A percentile compares a stretch with the other conserved stretches of the same genome.
Conservation (phyloP, 768 basidiomycete genomes). For the Pilatotrama ljubarskyi region DNA sequence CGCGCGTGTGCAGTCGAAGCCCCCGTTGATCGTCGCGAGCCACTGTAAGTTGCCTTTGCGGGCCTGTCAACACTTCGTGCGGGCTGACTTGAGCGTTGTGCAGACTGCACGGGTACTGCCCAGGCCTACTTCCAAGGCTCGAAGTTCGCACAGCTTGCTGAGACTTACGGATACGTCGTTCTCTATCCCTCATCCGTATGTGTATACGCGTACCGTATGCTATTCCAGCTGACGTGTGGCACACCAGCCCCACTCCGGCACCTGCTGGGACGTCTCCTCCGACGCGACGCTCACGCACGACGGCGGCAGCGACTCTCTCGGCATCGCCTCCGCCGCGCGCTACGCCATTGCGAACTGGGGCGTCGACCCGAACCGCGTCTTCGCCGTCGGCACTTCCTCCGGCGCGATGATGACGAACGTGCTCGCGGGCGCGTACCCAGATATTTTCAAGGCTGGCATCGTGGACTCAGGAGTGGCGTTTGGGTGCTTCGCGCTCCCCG, state of each 20-base stretch:
- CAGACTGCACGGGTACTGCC: conserved; percentile 46
- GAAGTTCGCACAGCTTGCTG: conserved; percentile 49
- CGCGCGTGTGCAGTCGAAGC: background rate
- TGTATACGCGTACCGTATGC: background rate
- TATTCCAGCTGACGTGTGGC: too few relatives aligned
- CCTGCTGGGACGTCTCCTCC: conserved; percentile 56
- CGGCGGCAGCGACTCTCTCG: conserved; percentile 54
- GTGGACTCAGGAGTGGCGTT: conserved; percentile 55
- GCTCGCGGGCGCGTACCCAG: conserved; percentile 53
- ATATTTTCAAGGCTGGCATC: conserved; percentile 50
- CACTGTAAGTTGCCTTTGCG: conserved; percentile 32
- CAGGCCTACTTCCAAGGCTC: conserved; percentile 51
- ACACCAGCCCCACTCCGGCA: conserved; percentile 32
- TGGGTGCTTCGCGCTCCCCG: conserved; percentile 51
- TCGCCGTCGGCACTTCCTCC: conserved; percentile 51
- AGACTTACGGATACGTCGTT: conserved; percentile 48
- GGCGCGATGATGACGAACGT: conserved; percentile 66
- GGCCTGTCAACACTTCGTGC: too few relatives aligned
- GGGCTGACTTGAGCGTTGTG: background rate
- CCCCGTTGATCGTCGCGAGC: conserved; percentile 42
- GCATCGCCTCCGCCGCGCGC: conserved; percentile 47
- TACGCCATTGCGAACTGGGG: conserved; percentile 50
- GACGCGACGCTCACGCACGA: conserved; percentile 54
- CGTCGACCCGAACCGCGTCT: conserved; percentile 48
- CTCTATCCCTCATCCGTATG: conserved; percentile 39